These are phyloP conservation scores for Xylaria sp. DNA, from an alignment of 2,329 filamentous ascomycete genomes.

Conservation along the genomic window DNA sequence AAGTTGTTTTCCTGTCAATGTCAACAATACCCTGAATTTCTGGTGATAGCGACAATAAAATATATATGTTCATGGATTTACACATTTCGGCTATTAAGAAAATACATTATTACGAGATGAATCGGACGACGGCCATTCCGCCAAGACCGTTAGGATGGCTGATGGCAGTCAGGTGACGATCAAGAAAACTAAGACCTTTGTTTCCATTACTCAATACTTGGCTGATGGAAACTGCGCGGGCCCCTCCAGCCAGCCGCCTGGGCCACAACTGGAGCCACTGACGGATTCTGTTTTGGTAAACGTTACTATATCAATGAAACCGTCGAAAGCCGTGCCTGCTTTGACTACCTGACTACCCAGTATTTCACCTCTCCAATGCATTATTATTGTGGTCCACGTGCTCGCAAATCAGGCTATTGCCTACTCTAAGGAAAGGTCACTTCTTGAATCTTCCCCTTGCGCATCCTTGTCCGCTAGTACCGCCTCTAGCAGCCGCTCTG, in stretches of 20 bases:
- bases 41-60: no score
- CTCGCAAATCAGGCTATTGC: conserved; percentile 8
- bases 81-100: no score
- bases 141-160: conserved; percentile 34
- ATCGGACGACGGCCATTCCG: conserved; percentile 2
- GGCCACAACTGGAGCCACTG: conserved; percentile 27
- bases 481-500: conserved; percentile 1
- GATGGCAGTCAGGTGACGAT: conserved; percentile 52
- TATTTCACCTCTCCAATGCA: neutral
- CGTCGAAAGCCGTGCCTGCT: conserved; percentile 7
- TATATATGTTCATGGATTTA: no score
- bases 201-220: conserved; percentile 62
- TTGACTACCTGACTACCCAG: no score
- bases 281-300: conserved; percentile 32
- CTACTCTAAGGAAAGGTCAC: neutral
- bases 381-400: conserved; percentile 32
- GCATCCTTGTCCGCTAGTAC: neutral
- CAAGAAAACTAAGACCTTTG: conserved; percentile 53
- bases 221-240: conserved; percentile 43
- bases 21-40: no score
- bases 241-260: conserved; percentile 32
- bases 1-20: no score
- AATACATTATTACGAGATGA: conserved; percentile 2
- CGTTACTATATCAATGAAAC: conserved; percentile 38
- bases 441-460: conserved; percentile 1